Evolutionary conservation across 78 protist species (phyloP).

Genomic region (Speleostelium caveatum): DNA sequence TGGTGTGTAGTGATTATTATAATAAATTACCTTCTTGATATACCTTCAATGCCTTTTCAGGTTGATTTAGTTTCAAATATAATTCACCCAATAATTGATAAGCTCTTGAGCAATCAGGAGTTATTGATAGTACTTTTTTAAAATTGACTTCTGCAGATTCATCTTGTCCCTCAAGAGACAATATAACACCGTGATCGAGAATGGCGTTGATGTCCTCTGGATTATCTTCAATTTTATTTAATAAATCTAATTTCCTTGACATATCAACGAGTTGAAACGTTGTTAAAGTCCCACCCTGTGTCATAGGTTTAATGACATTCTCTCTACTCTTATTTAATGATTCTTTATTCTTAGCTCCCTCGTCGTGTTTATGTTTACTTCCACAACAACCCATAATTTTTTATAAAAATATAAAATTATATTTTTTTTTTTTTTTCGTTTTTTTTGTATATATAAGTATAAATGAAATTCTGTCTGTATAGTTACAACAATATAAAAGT

Average conservation of each 20-base stretch:
- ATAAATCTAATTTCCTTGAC: not conserved
- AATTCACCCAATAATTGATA: slow-evolving; percentile 47
- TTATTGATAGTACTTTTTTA: slow-evolving; percentile 1
- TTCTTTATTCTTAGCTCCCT: not conserved
- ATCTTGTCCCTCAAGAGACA: slow-evolving; percentile 25
- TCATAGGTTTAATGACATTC: not conserved
- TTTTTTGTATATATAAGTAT: too few species aligned
- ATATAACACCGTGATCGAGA: not conserved
- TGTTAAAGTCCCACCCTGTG: not conserved
- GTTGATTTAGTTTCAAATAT: slow-evolving; percentile 16
- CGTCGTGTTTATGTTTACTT: slow-evolving; percentile 26
- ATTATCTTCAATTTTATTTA: slow-evolving; percentile 1
- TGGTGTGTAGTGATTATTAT: too few species aligned
- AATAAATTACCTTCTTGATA: slow-evolving; percentile 38
- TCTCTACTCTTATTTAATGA: not conserved
- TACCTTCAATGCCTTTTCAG: slow-evolving; percentile 38
- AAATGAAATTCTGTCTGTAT: too few species aligned
- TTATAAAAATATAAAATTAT: not conserved
- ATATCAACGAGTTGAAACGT: not conserved
- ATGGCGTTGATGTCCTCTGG: slow-evolving; percentile 24
- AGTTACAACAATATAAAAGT: too few species aligned
- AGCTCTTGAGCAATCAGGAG: not conserved
- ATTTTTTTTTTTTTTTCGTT: too few species aligned
- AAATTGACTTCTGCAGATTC: slow-evolving; percentile 31
- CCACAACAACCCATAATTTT: slow-evolving; percentile 72